These are phyloP conservation scores for Raddia distichophylla DNA, from an alignment of 176 grass and related monocot genomes.

Conservation along the genomic window DNA sequence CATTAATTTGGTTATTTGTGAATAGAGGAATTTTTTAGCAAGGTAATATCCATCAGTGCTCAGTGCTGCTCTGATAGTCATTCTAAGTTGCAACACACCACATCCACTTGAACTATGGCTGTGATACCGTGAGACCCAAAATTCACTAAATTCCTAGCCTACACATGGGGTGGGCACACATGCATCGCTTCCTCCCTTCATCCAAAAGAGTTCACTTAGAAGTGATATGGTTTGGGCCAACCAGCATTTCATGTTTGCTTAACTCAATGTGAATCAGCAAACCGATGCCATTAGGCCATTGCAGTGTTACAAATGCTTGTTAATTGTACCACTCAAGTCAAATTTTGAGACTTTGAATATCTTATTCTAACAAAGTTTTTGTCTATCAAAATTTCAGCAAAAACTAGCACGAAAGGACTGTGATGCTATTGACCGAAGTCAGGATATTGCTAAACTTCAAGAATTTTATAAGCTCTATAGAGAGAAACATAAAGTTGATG, in stretches of 20 bases:
- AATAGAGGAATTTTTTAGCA: constrained; percentile 1
- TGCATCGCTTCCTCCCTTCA: no score
- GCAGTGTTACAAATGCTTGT: neutral
- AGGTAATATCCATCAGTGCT: neutral
- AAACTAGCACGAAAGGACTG: constrained; percentile 75
- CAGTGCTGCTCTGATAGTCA: neutral
- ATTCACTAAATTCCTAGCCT: no score
- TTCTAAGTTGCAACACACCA: neutral
- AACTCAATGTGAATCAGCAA: no score
- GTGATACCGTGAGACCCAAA: no score
- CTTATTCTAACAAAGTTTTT: constrained; percentile 17
- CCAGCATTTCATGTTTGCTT: no score
- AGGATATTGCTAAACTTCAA: constrained; percentile 77
- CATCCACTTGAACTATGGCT: constrained; percentile 7
- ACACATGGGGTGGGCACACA: no score
- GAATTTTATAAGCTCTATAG: constrained; percentile 97
- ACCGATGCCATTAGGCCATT: no score
- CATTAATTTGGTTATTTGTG: neutral
- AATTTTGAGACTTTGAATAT: constrained; percentile 17
- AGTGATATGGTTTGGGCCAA: no score
- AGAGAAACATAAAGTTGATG: constrained; percentile 87
- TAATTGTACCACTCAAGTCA: neutral
- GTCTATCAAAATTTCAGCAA: constrained; percentile 66
- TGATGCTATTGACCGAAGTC: constrained; percentile 73
- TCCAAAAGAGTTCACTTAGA: no score